A percentile compares a stretch with the other conserved stretches of the same genome.
Evolutionary conservation across 352 stramenopile species (phyloP).

Genomic region (Phytophthora europaea): DNA sequence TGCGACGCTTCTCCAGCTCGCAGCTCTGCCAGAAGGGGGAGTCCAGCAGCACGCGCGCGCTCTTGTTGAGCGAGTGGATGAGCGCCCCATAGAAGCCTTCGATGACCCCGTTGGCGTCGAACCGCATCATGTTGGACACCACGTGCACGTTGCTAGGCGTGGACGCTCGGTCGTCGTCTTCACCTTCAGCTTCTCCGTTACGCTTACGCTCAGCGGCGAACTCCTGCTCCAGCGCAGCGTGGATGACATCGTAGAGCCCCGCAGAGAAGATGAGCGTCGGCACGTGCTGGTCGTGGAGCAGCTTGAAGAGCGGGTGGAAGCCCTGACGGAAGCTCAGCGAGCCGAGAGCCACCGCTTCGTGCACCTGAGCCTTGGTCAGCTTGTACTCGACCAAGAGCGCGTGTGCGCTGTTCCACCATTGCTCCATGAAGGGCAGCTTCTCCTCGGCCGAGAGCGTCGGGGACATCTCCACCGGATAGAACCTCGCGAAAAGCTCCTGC

Average conservation of each 20-base stretch:
- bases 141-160: slow-evolving; percentile 73
- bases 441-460: slow-evolving; percentile 58
- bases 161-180: background rate
- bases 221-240: slow-evolving; percentile 56
- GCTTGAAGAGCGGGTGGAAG: slow-evolving; percentile 56
- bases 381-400: slow-evolving; percentile 62
- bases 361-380: slow-evolving; percentile 53
- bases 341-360: slow-evolving; percentile 41
- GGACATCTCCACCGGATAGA: slow-evolving; percentile 79
- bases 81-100: slow-evolving; percentile 67
- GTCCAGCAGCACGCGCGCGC: slow-evolving; percentile 66
- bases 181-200: slow-evolving; percentile 2
- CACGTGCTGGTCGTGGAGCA: slow-evolving; percentile 50
- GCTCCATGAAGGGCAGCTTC: slow-evolving; percentile 77
- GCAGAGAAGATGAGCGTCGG: slow-evolving; percentile 75
- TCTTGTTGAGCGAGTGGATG: slow-evolving; percentile 88
- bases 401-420: slow-evolving; percentile 66
- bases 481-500: slow-evolving; percentile 66
- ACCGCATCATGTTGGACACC: slow-evolving; percentile 84
- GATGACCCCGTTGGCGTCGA: slow-evolving; percentile 52
- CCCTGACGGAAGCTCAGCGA: slow-evolving; percentile 55
- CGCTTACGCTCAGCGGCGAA: slow-evolving; percentile 38
- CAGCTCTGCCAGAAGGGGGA: slow-evolving; percentile 70
- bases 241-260: slow-evolving; percentile 67
- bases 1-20: slow-evolving; percentile 59